Evolutionary conservation across 352 stramenopile species (phyloP), one percentile per base, ranked within the genome.

Genomic region (Aphanomyces euteiches): DNA sequence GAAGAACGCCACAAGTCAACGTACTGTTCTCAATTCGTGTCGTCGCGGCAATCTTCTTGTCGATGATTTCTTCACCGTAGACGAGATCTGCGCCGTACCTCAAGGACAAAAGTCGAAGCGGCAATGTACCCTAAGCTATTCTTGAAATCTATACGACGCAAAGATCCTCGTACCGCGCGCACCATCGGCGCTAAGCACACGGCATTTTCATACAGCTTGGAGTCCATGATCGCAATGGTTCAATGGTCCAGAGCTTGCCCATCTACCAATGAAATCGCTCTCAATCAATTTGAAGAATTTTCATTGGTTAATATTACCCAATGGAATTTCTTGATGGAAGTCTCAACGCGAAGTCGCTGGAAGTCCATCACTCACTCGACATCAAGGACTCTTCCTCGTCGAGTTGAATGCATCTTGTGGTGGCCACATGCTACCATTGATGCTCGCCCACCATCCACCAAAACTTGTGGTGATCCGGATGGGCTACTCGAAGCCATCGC

Each of bases 61-160:
- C 96, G 64, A 99, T 87, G 64, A 98, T 90, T 78, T 99, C 96
- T 81, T 99, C 96, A 37, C 88, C 88, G 74, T 98, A 98, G 0
- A 97, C 88, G 38, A 98, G 76, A 54, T 97, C 85, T 7, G 93
- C 93, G 53, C 94, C 94, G 74, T 98, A 97, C 3, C 84, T 79
- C 58, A 98, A 76, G 59, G 93, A 96, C 19, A 98, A 74, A 15
- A 93, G 81, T 4, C 96, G 88, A 57, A 98, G 77, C 10, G 96
- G 94, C 38, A 96, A 87, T 56, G 94, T 98, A 15, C 90, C 94
- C 87, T 95, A 37, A 17, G 47, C 54, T 8, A 41, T 70, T 63
- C 74, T 67, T 34, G 40, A 64, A 17, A 72, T 69, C 12, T 3
- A 73, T 7, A n/a, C 65, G 36, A 19, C 1, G 2, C 64, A 7